Percentiles rank a stretch among this genome's conserved stretches.
These are phyloP conservation scores for Schizothecium vesticola DNA, from an alignment of 495 filamentous ascomycete species.

Conservation along the genomic window DNA sequence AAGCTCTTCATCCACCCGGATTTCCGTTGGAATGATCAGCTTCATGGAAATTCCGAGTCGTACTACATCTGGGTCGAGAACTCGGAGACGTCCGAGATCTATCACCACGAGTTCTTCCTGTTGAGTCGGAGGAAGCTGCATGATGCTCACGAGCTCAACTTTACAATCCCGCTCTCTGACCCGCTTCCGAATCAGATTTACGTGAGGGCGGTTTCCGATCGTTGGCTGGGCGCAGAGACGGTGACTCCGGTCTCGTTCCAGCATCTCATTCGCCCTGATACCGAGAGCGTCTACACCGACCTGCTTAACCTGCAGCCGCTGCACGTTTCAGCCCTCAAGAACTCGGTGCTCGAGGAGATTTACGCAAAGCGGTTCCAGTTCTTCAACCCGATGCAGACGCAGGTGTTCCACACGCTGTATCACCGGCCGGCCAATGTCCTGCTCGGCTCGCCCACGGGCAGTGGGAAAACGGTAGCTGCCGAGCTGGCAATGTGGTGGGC, in stretches of 20 bases:
- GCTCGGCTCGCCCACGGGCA: conserved; percentile 93
- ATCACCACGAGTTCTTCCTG: conserved; percentile 96
- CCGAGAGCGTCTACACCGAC: conserved; percentile 94
- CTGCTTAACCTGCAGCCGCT: conserved; percentile 87
- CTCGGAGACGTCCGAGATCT: conserved; percentile 95
- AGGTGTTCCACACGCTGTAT: conserved; percentile 93
- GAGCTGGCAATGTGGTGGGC: conserved; percentile 99
- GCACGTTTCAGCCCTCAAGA: conserved; percentile 81
- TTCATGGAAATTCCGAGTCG: conserved; percentile 89
- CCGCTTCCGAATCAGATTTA: conserved; percentile 94
- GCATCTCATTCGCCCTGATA: conserved; percentile 94
- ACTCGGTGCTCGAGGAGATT: conserved; percentile 78
- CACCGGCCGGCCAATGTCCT: conserved; percentile 88
- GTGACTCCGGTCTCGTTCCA: conserved; percentile 94
- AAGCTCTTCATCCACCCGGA: conserved; percentile 80
- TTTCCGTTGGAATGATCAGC: conserved; percentile 92
- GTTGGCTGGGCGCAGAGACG: conserved; percentile 96
- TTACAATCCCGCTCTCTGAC: conserved; percentile 92
- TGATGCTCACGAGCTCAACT: conserved; percentile 93
- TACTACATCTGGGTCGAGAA: conserved; percentile 99
- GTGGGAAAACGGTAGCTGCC: conserved; percentile 92
- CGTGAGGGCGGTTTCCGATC: conserved; percentile 85
- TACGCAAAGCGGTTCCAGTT: conserved; percentile 84
- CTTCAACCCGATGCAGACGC: conserved; percentile 99
- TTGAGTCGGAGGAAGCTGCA: conserved; percentile 81